Evolutionary conservation across 2,329 filamentous ascomycete species (phyloP), one percentile per base, ranked within the genome.

Genomic region (Aspergillus puulaauensis): DNA sequence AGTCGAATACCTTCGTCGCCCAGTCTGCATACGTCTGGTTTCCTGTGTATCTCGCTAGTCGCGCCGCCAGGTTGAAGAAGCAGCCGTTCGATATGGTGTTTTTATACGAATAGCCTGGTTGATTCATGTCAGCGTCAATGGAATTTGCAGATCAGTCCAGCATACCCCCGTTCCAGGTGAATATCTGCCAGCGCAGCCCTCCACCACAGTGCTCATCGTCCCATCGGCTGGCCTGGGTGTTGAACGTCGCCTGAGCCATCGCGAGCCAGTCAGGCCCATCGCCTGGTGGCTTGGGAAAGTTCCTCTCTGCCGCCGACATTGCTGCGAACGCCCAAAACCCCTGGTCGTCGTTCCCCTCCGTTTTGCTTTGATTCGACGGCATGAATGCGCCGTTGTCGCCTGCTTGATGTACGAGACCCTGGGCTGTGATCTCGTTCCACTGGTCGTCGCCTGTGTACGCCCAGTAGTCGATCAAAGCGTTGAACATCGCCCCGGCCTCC

Each of bases 201-300:
- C 91, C 91, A 47, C 77, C 79, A 72, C 91, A 96, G 1, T 79
- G 80, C 0, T 75, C 67, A 2, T 75, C 77, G 64, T 95, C 87
- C 88, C 90, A 93, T 21, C 90, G 84, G 19, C 75, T 74, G 2
- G 84, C 85, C 68, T 91, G 91, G 51, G 88, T 86, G 76, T 93
- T 91, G 74, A 93, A 96, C 2, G 91, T 88, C 11, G 88, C 89
- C 72, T 92, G 89, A 0, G 84, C 87, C 53, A 95, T 81, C 6
- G 87, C 86, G n/a, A 95, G 81, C 90, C 90, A 96, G 60, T 89
- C 86, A 0, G 89, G 86, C 53, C 86, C 70, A 57, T 82, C 83
- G 0, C 78, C 63, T 0, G 84, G 81, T 0, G 71, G 72, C 44
- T 72, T 68, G 1, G 73, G 73, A 24, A 74, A 75, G 43, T 72